Base-by-base conservation (phyloP, 768 basidiomycete genomes). In the Serendipita sp. region DNA sequence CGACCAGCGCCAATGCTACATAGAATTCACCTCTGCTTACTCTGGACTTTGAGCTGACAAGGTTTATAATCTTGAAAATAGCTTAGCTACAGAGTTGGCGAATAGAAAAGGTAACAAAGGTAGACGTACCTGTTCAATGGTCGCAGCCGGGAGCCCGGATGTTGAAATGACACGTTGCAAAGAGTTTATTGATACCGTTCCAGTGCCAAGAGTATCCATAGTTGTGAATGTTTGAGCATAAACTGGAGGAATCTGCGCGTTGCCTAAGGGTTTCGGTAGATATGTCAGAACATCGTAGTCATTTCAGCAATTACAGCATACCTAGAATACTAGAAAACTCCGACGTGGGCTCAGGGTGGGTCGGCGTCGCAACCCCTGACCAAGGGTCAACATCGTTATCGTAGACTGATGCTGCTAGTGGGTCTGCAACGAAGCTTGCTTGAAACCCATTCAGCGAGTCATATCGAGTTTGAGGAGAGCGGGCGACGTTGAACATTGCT, bases 21-120 rank as follows among this genome's bases (percentile, higher is more conserved):
- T 89, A 94, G 77, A 95, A 94, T 71, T 97, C 93, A 65, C 86
- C 83, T 68, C 84, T 89, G 5, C 90, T 89, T 44, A 97, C 87
- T 62, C 85, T 80, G 48, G 88, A 80, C 66, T 81, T 81, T 38
- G 86, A 85, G 74, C 88, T 89, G 63, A 92, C 91, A 23, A 94
- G 78, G 73, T 88, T 91, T 65, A 96, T 87, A 69, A 97, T 94
- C 91, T 94, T 68, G 0, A 30, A 28, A 58, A 32, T 44, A 30
- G 44, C 13, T 52, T 36, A 32, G 30, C 30, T 64, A 34, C 41
- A 44, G 60, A 66, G 64, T 44, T 44, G 34, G n/a, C 10, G 68
- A 32, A 28, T 45, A 38, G 44, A 44, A 41, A 46, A 44, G 41
- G 15, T 11, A 63, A 56, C 54, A 54, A 64, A 63, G 51, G 60